Conservation (phyloP, 2,329 filamentous ascomycete genomes). For the Scleromitrula shiraiana region DNA sequence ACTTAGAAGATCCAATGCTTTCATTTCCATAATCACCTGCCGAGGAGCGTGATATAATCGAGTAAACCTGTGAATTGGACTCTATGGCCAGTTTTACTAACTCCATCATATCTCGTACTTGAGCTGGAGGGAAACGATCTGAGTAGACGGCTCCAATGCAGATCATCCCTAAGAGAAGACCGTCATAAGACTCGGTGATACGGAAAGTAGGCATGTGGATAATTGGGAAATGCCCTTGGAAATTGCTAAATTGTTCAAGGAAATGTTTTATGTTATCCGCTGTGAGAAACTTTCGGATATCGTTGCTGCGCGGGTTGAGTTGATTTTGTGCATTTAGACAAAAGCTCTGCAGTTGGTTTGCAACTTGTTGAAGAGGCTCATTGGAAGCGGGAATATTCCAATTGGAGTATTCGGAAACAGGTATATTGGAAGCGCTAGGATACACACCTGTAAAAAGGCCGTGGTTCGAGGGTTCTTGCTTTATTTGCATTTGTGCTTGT, state of each 20-base stretch:
- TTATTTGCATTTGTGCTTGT: slow-evolving; percentile 63
- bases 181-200: slow-evolving; percentile 56
- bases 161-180: slow-evolving; percentile 61
- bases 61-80: slow-evolving; percentile 45
- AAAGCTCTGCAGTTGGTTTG: slow-evolving; percentile 48
- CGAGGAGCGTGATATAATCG: slow-evolving; percentile 34
- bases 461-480: slow-evolving; percentile 42
- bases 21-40: slow-evolving; percentile 34
- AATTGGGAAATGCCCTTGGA: slow-evolving; percentile 65
- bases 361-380: slow-evolving; percentile 46
- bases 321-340: slow-evolving; percentile 48
- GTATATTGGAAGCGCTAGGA: slow-evolving; percentile 13
- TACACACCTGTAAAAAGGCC: slow-evolving; percentile 42
- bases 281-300: slow-evolving; percentile 49
- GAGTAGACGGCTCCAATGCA: slow-evolving; percentile 71
- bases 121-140: slow-evolving; percentile 47
- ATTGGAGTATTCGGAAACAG: slow-evolving; percentile 30
- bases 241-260: slow-evolving; percentile 63
- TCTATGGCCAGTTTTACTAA: slow-evolving; percentile 51
- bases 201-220: slow-evolving; percentile 66
- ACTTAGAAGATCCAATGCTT: slow-evolving; percentile 30
- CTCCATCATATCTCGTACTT: slow-evolving; percentile 63
- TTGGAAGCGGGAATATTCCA: slow-evolving; percentile 34
- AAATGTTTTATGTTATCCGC: slow-evolving; percentile 64
- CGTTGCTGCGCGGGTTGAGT: slow-evolving; percentile 46